Evolutionary conservation across 345 rosid species (phyloP).

Genomic region (Litchi chinensis): DNA sequence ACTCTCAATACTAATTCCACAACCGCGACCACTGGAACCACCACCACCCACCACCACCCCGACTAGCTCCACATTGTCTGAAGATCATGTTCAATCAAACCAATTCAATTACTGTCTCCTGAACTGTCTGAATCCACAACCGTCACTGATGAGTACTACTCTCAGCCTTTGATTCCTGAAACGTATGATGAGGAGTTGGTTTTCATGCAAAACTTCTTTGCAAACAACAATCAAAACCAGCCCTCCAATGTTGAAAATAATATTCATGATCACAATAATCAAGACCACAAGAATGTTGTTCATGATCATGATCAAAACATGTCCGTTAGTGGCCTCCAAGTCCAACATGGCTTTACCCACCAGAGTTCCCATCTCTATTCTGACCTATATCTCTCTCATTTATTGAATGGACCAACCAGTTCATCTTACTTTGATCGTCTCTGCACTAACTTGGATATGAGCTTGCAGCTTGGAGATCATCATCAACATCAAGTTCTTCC

Average conservation of each 20-base stretch:
- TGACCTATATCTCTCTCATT: conserved; percentile 60
- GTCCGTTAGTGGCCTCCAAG: conserved; percentile 11
- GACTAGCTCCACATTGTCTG: conserved; percentile 36
- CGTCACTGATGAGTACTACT: conserved; percentile 19
- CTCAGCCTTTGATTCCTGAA: conserved; percentile 34
- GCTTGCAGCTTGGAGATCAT: conserved; percentile 22
- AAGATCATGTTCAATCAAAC: conserved; percentile 27
- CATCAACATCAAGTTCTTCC: conserved; percentile 26
- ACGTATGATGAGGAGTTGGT: conserved; percentile 65
- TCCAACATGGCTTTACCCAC: conserved; percentile 15
- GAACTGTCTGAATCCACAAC: conserved; percentile 36
- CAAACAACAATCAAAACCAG: conserved; percentile 30
- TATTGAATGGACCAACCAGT: conserved; percentile 55
- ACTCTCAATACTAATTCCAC: conserved; percentile 26
- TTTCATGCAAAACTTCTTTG: conserved; percentile 67
- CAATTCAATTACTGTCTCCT: conserved; percentile 31
- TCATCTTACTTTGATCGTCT: conserved; percentile 24
- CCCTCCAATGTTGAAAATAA: conserved; percentile 21
- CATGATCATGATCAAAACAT: conserved; percentile 5
- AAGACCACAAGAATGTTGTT: neutral
- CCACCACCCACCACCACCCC: conserved; percentile 32
- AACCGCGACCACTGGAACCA: conserved; percentile 11
- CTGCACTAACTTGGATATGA: conserved; percentile 13
- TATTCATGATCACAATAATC: neutral
- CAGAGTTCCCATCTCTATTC: conserved; percentile 46